Percentiles rank a stretch among this genome's conserved stretches.
Evolutionary conservation across 345 rosid genomes (phyloP).

Genomic region (Acer saccharum): DNA sequence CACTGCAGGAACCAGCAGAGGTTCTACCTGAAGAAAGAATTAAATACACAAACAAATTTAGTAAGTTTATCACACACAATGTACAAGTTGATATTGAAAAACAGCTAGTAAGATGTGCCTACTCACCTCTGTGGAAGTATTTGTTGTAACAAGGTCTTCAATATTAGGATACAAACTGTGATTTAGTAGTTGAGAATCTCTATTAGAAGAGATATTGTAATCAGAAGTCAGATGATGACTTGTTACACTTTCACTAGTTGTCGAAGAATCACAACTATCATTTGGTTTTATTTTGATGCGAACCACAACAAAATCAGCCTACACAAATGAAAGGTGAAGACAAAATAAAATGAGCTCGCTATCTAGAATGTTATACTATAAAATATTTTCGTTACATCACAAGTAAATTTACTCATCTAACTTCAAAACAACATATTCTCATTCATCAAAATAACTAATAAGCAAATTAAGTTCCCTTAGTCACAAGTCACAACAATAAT

Average conservation of each 20-base stretch:
- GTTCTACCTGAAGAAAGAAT: background rate
- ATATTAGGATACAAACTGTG: background rate
- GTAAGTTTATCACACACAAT: no score
- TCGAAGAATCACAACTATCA: background rate
- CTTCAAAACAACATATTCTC: background rate
- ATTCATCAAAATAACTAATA: background rate
- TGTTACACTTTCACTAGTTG: background rate
- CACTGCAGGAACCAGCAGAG: background rate
- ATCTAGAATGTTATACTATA: no score
- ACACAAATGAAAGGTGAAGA: background rate
- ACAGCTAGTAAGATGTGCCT: no score
- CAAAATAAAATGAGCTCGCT: background rate
- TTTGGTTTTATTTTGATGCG: background rate
- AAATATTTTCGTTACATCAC: no score
- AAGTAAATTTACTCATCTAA: background rate
- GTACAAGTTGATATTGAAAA: no score
- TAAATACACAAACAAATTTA: no score
- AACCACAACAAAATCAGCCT: slow-evolving; percentile 10
- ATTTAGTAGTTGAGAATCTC: background rate
- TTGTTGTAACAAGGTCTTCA: no score
- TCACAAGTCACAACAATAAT: background rate
- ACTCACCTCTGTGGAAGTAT: no score
- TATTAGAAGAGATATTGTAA: background rate
- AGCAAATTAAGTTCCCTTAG: background rate
- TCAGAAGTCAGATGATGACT: background rate